Evolutionary conservation across 2,329 filamentous ascomycete genomes (phyloP), one percentile per base, ranked within the genome.

Genomic region (Thelonectria olida): DNA sequence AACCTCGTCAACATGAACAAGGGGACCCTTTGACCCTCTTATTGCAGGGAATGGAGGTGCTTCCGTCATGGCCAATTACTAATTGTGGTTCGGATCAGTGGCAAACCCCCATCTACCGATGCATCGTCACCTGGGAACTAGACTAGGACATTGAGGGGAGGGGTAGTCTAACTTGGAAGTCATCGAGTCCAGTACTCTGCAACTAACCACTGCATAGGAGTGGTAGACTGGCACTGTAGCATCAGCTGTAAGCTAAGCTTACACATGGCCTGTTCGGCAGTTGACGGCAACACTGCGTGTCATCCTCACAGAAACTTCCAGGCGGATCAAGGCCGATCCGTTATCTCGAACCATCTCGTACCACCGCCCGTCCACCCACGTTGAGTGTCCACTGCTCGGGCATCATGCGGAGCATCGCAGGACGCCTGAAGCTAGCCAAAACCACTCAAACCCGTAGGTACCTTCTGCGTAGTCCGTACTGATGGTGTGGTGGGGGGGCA

Each of bases 381-480:
- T 31, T 31, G n/a, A n/a, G n/a, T n/a, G n/a, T n/a, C n/a, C n/a
- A n/a, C n/a, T n/a, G n/a, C n/a, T n/a, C n/a, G n/a, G n/a, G n/a
- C n/a, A n/a, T 49, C 65, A 41, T 51, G 49, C 53, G 52, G 55
- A 58, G 54, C 31, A 27, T 27, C 28, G 28, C 28, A 44, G 19
- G 19, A 47, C 61, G 52, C 61, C 47, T 45, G n/a, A 55, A 58
- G 49, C 56, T 61, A 51, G 69, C 67, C 57, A 63, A 69, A 70
- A 70, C 68, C 58, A 69, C 69, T 69, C 69, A 68, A 48, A 36
- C 10, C 7, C 28, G 36, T 45, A 39, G 63, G 61, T 61, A 63
- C 54, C 23, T 41, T 52, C 38, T 31, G 28, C 28, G 10, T n/a
- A 31, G 28, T 31, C 9, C 7, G 28, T 31, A 13, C 64, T 66